Conservation (phyloP, 768 basidiomycete genomes). For the Lactifluus hygrophoroides region DNA sequence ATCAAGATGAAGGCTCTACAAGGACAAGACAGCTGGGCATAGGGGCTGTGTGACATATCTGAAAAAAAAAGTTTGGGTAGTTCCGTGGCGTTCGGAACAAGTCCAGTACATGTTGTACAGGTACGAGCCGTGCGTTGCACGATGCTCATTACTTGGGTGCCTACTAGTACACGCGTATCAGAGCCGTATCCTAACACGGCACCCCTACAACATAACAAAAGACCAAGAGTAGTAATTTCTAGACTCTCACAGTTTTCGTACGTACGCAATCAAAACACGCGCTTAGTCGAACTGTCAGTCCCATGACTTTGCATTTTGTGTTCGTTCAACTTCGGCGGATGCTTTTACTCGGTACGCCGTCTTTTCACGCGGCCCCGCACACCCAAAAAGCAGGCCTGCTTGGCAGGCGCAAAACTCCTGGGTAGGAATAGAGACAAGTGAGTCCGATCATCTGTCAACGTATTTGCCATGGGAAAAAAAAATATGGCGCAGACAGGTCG, state of each 20-base stretch:
- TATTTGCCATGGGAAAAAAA: conserved; percentile 13
- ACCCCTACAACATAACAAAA: neutral
- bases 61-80: neutral
- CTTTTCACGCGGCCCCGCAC: neutral
- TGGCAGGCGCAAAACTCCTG: conserved; percentile 3
- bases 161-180: conserved; percentile 11
- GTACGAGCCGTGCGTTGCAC: neutral
- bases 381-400: conserved; percentile 1
- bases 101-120: neutral
- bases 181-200: conserved; percentile 2
- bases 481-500: neutral
- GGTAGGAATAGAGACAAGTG: neutral
- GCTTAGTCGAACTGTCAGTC: neutral
- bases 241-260: neutral
- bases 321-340: no score
- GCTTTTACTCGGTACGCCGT: neutral
- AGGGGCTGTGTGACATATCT: conserved; percentile 8
- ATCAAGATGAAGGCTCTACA: neutral
- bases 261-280: neutral
- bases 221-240: neutral
- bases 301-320: neutral
- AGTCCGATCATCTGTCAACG: conserved; percentile 12
- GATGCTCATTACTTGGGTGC: neutral
- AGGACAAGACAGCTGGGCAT: conserved; percentile 10
- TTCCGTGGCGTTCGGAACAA: conserved; percentile 17